Conservation (phyloP, 768 basidiomycete genomes). For the Xerocomus spinulosus region DNA sequence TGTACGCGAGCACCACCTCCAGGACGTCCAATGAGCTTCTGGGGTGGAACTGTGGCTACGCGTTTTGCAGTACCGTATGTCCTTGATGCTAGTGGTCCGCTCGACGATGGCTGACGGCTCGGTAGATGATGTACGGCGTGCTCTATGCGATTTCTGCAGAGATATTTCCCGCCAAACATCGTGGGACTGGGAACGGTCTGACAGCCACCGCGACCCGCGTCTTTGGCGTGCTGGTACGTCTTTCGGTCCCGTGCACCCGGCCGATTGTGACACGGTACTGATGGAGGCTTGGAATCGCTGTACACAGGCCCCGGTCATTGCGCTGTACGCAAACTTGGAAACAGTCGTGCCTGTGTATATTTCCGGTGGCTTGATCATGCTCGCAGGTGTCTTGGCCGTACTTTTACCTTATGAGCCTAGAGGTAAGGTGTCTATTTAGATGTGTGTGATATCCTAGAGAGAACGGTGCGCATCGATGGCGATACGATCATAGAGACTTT, state of each 20-base stretch:
- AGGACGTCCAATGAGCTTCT: slow-evolving; percentile 61
- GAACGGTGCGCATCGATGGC: too few relatives aligned
- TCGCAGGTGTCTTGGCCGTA: slow-evolving; percentile 54
- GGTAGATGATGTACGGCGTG: slow-evolving; percentile 70
- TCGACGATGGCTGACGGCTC: not conserved
- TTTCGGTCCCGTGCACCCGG: not conserved
- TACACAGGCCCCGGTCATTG: slow-evolving; percentile 63
- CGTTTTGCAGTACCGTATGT: slow-evolving; percentile 56
- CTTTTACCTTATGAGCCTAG: slow-evolving; percentile 70
- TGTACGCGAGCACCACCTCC: slow-evolving; percentile 60
- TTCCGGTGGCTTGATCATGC: slow-evolving; percentile 58
- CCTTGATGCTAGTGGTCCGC: not conserved
- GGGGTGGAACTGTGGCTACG: slow-evolving; percentile 78
- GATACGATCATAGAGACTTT: too few relatives aligned
- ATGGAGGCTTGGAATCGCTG: not conserved
- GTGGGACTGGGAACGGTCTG: slow-evolving; percentile 69
- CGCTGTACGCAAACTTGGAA: slow-evolving; percentile 58
- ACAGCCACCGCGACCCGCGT: slow-evolving; percentile 56
- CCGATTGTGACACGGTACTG: not conserved
- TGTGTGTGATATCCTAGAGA: not conserved
- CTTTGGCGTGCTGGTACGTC: slow-evolving; percentile 64
- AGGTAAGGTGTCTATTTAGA: slow-evolving; percentile 66
- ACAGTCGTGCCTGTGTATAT: slow-evolving; percentile 72
- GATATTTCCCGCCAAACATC: slow-evolving; percentile 65
- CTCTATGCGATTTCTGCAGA: slow-evolving; percentile 68